phyloP scores from a whole-genome alignment of 2,329 filamentous ascomycete genomes.

The Didymella glomerata region DNA sequence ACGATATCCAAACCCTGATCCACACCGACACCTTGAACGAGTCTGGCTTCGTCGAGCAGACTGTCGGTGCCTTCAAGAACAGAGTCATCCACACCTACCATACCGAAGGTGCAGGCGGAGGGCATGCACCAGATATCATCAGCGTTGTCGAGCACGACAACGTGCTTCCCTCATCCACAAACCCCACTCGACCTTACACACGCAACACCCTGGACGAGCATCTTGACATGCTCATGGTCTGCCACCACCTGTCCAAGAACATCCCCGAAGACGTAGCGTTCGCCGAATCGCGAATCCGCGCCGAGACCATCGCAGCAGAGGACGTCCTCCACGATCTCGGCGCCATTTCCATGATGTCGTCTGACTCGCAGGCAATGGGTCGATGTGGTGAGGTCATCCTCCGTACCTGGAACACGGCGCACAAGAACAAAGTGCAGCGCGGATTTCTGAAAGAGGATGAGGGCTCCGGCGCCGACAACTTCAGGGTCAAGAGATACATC shows the following conservation, averaged over 20 bases:
- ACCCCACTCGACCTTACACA: constrained; percentile 90
- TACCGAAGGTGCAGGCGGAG: constrained; percentile 93
- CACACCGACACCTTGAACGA: constrained; percentile 97
- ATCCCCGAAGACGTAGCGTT: constrained; percentile 97
- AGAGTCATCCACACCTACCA: constrained; percentile 97
- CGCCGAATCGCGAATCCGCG: constrained; percentile 90
- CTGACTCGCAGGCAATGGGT: constrained; percentile 96
- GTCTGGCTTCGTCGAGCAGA: constrained; percentile 95
- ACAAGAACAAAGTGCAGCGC: constrained; percentile 93
- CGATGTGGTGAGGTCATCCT: constrained; percentile 93
- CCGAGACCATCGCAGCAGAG: constrained; percentile 95
- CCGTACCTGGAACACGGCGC: constrained; percentile 94
- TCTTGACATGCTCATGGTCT: constrained; percentile 98
- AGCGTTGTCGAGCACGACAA: constrained; percentile 87
- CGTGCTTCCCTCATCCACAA: constrained; percentile 89
- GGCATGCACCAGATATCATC: constrained; percentile 96
- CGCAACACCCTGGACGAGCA: constrained; percentile 94
- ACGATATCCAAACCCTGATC: constrained; percentile 91
- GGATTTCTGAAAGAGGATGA: constrained; percentile 79
- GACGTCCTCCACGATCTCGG: constrained; percentile 95
- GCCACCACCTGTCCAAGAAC: constrained; percentile 90
- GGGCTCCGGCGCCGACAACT: constrained; percentile 84
- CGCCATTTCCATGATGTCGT: constrained; percentile 97
- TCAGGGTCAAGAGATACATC: constrained; percentile 89
- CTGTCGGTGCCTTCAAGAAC: constrained; percentile 82